Evolutionary conservation across 305 asterid genomes (phyloP), one percentile per base, ranked within the genome.

Genomic region (Solanum hybrid): DNA sequence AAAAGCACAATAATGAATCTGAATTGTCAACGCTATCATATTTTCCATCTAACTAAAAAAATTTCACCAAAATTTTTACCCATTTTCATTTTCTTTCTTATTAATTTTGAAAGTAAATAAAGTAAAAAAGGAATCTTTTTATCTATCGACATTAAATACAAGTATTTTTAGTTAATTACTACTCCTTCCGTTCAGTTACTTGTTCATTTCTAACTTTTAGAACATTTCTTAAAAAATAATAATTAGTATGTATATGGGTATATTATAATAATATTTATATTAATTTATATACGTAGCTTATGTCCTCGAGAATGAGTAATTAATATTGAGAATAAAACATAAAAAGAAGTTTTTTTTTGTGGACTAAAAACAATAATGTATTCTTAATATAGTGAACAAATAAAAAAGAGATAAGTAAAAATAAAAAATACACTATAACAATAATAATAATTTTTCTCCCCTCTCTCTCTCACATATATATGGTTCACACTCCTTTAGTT

Each of bases 141-240:
- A 12, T 7, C 86, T 15, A 22, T 27, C 0, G 7, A 42, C 17
- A 40, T 2, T 81, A 26, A 40, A 80, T 40, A 78, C 4, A n/a
- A 78, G 37, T 36, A n/a, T 3, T n/a, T 78, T n/a, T 11, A 5
- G 60, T 22, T n/a, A n/a, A 17, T 15, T n/a, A 22, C 12, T 64
- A 9, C 0, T 66, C 27, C 3, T 2, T 9, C 0, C 1, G 1
- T 64, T n/a, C 12, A n/a, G 6, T 66, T 66, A n/a, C 6, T n/a
- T 22, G 6, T 64, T 64, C 1, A 64, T 64, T 64, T 64, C 2
- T 7, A 9, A 64, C 4, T 66, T 66, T 66, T 66, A 0, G 5
- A 9, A 66, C 10, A 1, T 66, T 8, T 66, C 0, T 8, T 1
- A 2, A 66, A 8, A 22, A 9, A n/a, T n/a, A n/a, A 64, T 4